phyloP scores from a whole-genome alignment of 192 early-diverging fungal species.

The Rhizophagus sp. region DNA sequence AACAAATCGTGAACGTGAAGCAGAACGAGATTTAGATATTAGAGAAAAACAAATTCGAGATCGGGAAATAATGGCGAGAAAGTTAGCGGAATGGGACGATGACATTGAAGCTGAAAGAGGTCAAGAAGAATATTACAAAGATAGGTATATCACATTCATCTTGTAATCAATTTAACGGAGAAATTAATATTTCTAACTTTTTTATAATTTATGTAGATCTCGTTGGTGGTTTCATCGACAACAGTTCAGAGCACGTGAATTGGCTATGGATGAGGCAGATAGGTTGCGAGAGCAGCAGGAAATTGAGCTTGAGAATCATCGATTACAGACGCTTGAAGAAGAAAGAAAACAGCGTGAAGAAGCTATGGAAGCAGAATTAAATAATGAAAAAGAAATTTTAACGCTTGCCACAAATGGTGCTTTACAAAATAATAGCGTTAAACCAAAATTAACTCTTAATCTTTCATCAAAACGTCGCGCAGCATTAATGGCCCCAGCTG shows the following conservation, averaged over 20 bases:
- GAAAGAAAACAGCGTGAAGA: conserved; percentile 36
- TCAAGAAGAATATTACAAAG: conserved; percentile 75
- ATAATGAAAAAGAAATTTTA: conserved; percentile 4
- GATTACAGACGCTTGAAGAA: conserved; percentile 30
- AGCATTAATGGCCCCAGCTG: conserved; percentile 23
- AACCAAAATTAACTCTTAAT: conserved; percentile 26
- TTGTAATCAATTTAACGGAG: no score
- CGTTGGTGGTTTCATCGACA: conserved; percentile 76
- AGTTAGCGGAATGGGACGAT: conserved; percentile 72
- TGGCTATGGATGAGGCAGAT: conserved; percentile 70
- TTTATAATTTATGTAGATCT: conserved; percentile 37
- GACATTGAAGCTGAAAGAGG: conserved; percentile 61
- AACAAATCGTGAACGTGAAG: conserved; percentile 50
- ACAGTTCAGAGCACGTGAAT: conserved; percentile 61
- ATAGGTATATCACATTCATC: conserved; percentile 51
- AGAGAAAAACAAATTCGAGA: conserved; percentile 38
- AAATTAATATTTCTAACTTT: no score
- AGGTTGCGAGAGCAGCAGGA: conserved; percentile 52
- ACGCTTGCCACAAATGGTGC: conserved; percentile 28
- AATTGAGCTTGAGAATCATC: conserved; percentile 45
- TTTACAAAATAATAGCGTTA: conserved; percentile 25
- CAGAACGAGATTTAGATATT: conserved; percentile 45
- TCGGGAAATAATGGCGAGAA: conserved; percentile 45
- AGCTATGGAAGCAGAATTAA: conserved; percentile 28
- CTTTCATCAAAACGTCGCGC: conserved; percentile 39